Base-by-base conservation (phyloP, 306 rosid genomes). In the Purshia tridentata region DNA sequence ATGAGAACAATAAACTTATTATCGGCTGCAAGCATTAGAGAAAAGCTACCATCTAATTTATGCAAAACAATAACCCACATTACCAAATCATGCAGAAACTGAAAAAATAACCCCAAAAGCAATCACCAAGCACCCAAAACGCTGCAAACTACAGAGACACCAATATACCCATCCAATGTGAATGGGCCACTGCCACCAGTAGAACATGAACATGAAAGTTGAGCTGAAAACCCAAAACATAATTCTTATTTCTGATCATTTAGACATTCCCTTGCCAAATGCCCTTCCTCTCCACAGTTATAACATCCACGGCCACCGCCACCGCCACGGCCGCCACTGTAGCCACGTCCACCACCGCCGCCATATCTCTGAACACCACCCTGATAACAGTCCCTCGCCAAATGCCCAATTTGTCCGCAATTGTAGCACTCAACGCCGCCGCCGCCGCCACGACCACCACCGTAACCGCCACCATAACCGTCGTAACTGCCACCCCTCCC, bases 261-360 rank as follows among this genome's bases (percentile, higher is more conserved):
- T 37, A 73, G 85, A 66, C 96, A 87, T 22, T 91, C 96, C 79
- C 97, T 84, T 18, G 91, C 92, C 80, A 86, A 87, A 86, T 91
- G 97, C 63, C 97, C 97, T 81, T 83, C 89, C 79, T 84, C 96
- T 4, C 96, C 92, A 58, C 97, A 91, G 56, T 84, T 83, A 72
- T 60, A 91, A 73, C 96, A 87, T 50, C 74, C 88, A 16, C 86
- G 74, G 0, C 81, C 75, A 0, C 81, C 84, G 0, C 85, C 76
- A 0, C 82, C 71, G 3, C 78, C 74, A 2, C 80, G 51, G 16
- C 41, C 76, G 16, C 80, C 77, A 42, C 72, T 66, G 46, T 58
- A 58, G 37, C 80, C 79, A 49, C 74, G 70, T 35, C 80, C 47
- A 1, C 71, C 79, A 4, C 76, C 78, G 23, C 77, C 88, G 48